phyloP scores from a whole-genome alignment of 371 early-diverging fungal genomes.

The Massospora cicadina region DNA sequence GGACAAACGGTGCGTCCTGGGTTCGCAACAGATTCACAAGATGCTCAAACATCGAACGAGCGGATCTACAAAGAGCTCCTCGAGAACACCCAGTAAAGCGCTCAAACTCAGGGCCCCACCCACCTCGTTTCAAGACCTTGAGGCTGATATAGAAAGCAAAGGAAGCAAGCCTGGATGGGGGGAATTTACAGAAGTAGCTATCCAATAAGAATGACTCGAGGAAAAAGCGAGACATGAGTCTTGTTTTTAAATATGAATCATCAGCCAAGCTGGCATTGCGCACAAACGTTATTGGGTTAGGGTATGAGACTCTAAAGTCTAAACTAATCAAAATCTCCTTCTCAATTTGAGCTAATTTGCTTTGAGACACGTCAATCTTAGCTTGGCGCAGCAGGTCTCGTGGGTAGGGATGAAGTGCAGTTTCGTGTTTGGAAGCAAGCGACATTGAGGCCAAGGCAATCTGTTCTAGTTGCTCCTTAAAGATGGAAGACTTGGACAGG shows the following conservation, averaged over 20 bases:
- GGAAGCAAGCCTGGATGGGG: slow-evolving; percentile 59
- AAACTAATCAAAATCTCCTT: slow-evolving; percentile 70
- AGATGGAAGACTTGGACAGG: slow-evolving; percentile 67
- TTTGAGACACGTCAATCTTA: slow-evolving; percentile 29
- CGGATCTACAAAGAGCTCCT: not conserved
- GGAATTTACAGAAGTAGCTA: slow-evolving; percentile 49
- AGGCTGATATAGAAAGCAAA: not conserved
- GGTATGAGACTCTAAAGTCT: slow-evolving; percentile 64
- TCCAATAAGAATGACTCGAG: slow-evolving; percentile 89
- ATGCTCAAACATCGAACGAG: not conserved
- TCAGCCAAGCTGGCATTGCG: slow-evolving; percentile 80
- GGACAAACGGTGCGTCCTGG: not conserved
- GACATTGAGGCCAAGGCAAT: slow-evolving; percentile 91
- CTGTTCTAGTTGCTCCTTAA: slow-evolving; percentile 79
- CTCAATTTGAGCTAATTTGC: slow-evolving; percentile 76
- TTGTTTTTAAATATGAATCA: slow-evolving; percentile 64
- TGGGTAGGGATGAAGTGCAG: slow-evolving; percentile 44
- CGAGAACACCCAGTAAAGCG: not conserved
- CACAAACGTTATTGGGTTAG: slow-evolving; percentile 78
- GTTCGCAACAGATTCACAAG: not conserved
- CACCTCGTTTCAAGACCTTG: not conserved
- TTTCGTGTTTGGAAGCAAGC: slow-evolving; percentile 96
- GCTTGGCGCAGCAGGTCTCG: not conserved
- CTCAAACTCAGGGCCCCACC: not conserved
- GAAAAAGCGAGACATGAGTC: slow-evolving; percentile 89